These are phyloP conservation scores for Clohesyomyces aquaticus DNA, from an alignment of 495 filamentous ascomycete genomes.

Conservation along the genomic window DNA sequence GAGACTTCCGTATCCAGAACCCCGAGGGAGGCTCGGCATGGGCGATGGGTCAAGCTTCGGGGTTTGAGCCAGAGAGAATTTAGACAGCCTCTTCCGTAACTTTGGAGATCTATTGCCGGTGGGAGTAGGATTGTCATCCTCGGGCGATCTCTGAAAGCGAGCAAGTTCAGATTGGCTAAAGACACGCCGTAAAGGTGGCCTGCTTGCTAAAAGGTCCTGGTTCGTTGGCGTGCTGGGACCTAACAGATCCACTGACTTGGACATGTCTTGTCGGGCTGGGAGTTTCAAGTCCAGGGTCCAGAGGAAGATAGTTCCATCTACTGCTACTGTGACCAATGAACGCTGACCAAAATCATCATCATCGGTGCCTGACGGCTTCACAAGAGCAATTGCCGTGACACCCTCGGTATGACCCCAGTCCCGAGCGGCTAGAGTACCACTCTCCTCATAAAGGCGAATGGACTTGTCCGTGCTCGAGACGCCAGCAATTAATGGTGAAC, in stretches of 20 bases:
- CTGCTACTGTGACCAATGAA: conserved; percentile 48
- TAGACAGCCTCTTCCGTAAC: conserved; percentile 41
- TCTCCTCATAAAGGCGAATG: conserved; percentile 82
- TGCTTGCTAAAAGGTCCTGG: conserved; percentile 36
- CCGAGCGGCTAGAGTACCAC: conserved; percentile 74
- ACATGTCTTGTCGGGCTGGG: conserved; percentile 30
- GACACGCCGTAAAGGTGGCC: conserved; percentile 47
- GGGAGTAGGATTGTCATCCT: conserved; percentile 39
- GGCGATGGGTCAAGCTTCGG: conserved; percentile 47
- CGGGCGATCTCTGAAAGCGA: conserved; percentile 43
- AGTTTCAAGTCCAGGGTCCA: conserved; percentile 42
- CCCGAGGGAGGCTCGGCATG: conserved; percentile 27
- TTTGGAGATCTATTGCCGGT: conserved; percentile 41
- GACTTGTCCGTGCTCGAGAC: conserved; percentile 94
- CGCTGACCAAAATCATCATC: conserved; percentile 15
- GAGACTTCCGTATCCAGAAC: conserved; percentile 16
- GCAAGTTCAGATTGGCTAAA: conserved; percentile 48
- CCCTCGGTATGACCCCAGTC: conserved; percentile 95
- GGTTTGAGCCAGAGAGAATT: conserved; percentile 44
- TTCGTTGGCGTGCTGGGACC: conserved; percentile 29
- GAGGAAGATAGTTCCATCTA: conserved; percentile 50
- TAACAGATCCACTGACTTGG: conserved; percentile 37
- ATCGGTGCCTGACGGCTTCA: conserved; percentile 43
- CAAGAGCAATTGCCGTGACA: conserved; percentile 77
- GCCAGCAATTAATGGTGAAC: conserved; percentile 68